Base-by-base conservation (phyloP, 345 rosid species). In the Boechera divaricarpa region DNA sequence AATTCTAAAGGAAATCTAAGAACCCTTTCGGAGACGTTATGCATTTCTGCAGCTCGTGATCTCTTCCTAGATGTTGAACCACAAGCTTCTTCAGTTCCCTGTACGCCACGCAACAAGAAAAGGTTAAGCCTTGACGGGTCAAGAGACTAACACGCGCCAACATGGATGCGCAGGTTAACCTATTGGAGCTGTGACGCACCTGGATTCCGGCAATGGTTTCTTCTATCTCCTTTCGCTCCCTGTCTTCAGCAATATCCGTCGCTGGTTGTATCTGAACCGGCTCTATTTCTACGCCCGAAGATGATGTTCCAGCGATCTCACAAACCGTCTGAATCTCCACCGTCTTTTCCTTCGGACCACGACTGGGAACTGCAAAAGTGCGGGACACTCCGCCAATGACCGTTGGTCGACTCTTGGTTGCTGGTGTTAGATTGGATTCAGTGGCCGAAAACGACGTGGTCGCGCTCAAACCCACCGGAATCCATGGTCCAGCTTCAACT, bases 21-120 rank as follows among this genome's bases (percentile, higher is more conserved):
- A 36, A 91, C 98, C 94, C 90, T 87, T 73, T 94, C 97, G 3
- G 95, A 85, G 66, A 86, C 81, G 49, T 90, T 91, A 81, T 94
- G 98, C 80, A 90, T 88, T 81, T 94, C 93, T 5, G 97, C 93
- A 67, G 94, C 91, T 21, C 98, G 90, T 52, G 90, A 85, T 69
- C 92, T 89, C 83, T 90, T 90, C 28, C 86, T 72, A n/a, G 90
- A 84, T 32, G 86, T 60, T 63, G 91, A 87, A 70, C 88, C 87
- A 48, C 80, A 74, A 52, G 39, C 59, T 77, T 81, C 85, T 77
- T 88, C 86, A 72, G 69, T 42, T 65, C 16, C 33, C 77, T 72
- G 61, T 41, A 10, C 32, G 5, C 65, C 64, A 76, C 13, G 38
- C 16, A 35, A 60, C 6, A 41, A 5, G 10, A 4, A 4, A 41